Evolutionary conservation across 345 rosid genomes (phyloP).

Genomic region (Rhodamnia rubescens): DNA sequence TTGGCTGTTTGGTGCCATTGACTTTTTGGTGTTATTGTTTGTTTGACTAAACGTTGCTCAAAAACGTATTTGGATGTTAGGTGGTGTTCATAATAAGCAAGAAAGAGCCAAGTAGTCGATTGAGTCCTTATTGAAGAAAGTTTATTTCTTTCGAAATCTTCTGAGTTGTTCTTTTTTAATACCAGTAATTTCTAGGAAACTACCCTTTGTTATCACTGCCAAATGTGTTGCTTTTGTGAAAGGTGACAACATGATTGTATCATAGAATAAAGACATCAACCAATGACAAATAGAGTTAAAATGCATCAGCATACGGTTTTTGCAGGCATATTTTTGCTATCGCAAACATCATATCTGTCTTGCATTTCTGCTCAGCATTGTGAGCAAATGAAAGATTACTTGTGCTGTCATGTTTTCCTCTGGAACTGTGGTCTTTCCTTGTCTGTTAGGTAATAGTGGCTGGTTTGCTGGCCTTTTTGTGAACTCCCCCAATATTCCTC

Average conservation of each 20-base stretch:
- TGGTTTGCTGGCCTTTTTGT: not conserved
- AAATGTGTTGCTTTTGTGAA: not conserved
- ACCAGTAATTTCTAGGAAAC: not conserved
- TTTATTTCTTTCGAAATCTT: not conserved
- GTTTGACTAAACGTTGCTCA: not conserved
- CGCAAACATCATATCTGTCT: not conserved
- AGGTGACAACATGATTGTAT: not conserved
- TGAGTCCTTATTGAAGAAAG: not conserved
- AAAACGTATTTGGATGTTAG: not conserved
- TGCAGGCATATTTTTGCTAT: not conserved
- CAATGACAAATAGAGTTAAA: not conserved
- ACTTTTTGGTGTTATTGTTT: not conserved
- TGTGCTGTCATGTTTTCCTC: not conserved
- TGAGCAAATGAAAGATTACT: not conserved
- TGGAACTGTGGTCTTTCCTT: not conserved
- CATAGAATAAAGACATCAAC: not conserved
- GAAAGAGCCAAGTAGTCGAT: not conserved
- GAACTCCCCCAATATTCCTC: not conserved
- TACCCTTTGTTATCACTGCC: not conserved
- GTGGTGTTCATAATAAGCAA: not conserved
- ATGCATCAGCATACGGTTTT: not conserved
- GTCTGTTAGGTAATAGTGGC: not conserved
- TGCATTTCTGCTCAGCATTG: not conserved
- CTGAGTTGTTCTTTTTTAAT: not conserved
- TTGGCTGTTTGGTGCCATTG: not conserved